Evolutionary conservation across 768 basidiomycete species (phyloP), one percentile per base, ranked within the genome.

Genomic region (Leccinum variicolor): DNA sequence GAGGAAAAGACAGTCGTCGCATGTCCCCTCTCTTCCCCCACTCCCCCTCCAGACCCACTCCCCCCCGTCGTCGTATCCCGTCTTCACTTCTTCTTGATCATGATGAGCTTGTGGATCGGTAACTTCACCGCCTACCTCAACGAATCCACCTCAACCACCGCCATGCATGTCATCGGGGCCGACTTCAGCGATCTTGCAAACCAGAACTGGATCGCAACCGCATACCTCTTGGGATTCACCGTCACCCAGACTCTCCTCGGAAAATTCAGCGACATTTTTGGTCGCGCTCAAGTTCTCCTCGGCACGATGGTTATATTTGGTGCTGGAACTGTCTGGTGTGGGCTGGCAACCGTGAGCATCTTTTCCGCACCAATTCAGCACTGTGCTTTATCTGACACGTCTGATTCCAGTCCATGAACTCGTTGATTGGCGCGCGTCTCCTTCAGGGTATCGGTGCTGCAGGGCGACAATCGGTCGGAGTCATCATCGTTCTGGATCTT

Each of bases 371-470:
- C 7, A 46, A 10, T 25, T 15, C 13, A 31, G 45, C 7, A 7
- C 39, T 1, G 15, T 33, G 48, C 29, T 60, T 56, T 50, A 14
- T 54, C 58, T 54, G 52, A 66, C 61, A 46, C 54, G 4, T 50
- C 10, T 26, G 25, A 25, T 56, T 28, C 5, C 54, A 73, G 72
- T 73, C 72, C 47, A 73, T 73, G 72, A 63, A 69, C 50, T 75
- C 72, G 29, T 49, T 73, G 41, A 75, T 73, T 19, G 57, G 53
- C 6, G 72, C 72, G 1, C 73, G 72, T 48, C 65, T 75, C 43
- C 59, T 74, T 13, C 74, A 75, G 54, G 73, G 73, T n/a, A 73
- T 75, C 33, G 73, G 73, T 11, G 73, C 74, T 17, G 74, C 74
- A 1, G 73, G 73, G 28, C 65, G 73, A 56, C 74, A 75, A 41